A percentile compares a stretch with the other conserved stretches of the same genome.
Evolutionary conservation across 441 rosid species (phyloP).

Genomic region (Euphorbia corollata): DNA sequence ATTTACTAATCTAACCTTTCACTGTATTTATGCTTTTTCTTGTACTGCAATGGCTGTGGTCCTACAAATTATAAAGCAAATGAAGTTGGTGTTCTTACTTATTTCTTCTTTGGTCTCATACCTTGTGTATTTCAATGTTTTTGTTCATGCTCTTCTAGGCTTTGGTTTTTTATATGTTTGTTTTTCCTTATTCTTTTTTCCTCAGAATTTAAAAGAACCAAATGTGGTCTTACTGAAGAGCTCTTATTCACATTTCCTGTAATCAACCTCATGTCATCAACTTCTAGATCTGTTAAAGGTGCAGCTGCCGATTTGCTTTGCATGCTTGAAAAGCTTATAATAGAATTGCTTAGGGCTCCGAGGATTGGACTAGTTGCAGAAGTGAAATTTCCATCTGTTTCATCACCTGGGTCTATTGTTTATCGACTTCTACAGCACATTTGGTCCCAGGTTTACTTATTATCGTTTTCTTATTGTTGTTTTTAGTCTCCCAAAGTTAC

Average conservation of each 20-base stretch:
- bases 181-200: conserved; percentile 17
- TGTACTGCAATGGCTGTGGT: background rate
- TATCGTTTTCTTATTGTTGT: conserved; percentile 4
- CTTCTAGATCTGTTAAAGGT: conserved; percentile 71
- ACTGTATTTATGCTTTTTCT: background rate
- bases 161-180: background rate
- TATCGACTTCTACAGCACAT: conserved; percentile 62
- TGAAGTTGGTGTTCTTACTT: conserved; percentile 1
- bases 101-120: conserved; percentile 4
- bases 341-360: conserved; percentile 39
- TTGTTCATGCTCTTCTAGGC: conserved; percentile 4
- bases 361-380: conserved; percentile 35
- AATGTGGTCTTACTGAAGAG: conserved; percentile 44
- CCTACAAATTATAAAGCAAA: background rate
- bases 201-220: conserved; percentile 38
- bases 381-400: conserved; percentile 38
- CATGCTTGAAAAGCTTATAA: conserved; percentile 52
- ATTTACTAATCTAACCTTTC: background rate
- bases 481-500: conserved; percentile 5
- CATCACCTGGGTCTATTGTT: conserved; percentile 49
- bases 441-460: conserved; percentile 66
- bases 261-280: conserved; percentile 70
- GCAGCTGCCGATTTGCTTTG: conserved; percentile 65
- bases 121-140: background rate
- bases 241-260: conserved; percentile 64